Evolutionary conservation across 2,329 filamentous ascomycete species (phyloP).

Genomic region (Diaporthe sp.): DNA sequence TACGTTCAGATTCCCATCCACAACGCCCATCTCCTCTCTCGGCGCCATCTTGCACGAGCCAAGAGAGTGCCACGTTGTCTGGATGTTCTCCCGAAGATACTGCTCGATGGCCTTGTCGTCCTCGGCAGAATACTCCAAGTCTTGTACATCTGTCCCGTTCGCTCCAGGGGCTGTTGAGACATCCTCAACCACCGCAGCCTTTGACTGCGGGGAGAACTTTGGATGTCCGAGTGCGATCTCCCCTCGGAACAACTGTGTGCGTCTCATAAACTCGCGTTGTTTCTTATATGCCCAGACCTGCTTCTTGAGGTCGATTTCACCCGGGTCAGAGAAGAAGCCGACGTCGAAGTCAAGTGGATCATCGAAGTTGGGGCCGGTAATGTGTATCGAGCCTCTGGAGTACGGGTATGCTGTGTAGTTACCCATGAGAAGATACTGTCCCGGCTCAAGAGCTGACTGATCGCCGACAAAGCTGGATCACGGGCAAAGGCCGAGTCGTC

Average conservation of each 20-base stretch:
- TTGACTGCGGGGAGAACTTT: slow-evolving; percentile 57
- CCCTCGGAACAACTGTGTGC: slow-evolving; percentile 66
- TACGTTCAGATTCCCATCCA: slow-evolving; percentile 58
- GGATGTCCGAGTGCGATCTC: slow-evolving; percentile 60
- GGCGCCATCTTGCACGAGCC: slow-evolving; percentile 63
- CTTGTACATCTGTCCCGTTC: slow-evolving; percentile 47
- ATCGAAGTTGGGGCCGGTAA: slow-evolving; percentile 58
- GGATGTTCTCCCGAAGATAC: slow-evolving; percentile 54
- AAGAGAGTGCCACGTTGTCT: slow-evolving; percentile 60
- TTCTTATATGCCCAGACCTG: slow-evolving; percentile 76
- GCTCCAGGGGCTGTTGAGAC: slow-evolving; percentile 44
- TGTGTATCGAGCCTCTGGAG: slow-evolving; percentile 72
- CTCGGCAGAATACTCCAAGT: slow-evolving; percentile 63
- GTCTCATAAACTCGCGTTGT: slow-evolving; percentile 70
- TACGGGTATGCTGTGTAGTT: slow-evolving; percentile 72
- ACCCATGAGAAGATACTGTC: slow-evolving; percentile 48
- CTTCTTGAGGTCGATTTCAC: slow-evolving; percentile 68
- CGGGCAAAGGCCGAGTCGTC: not conserved
- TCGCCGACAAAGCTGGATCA: slow-evolving; percentile 48
- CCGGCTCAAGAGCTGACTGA: slow-evolving; percentile 49
- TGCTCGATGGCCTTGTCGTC: slow-evolving; percentile 64
- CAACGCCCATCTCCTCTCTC: slow-evolving; percentile 57
- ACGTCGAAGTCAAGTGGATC: slow-evolving; percentile 68
- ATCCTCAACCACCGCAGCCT: slow-evolving; percentile 53
- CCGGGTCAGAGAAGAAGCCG: slow-evolving; percentile 67